These are phyloP conservation scores for Amyloporia xantha DNA, from an alignment of 768 basidiomycete species.

Conservation along the genomic window DNA sequence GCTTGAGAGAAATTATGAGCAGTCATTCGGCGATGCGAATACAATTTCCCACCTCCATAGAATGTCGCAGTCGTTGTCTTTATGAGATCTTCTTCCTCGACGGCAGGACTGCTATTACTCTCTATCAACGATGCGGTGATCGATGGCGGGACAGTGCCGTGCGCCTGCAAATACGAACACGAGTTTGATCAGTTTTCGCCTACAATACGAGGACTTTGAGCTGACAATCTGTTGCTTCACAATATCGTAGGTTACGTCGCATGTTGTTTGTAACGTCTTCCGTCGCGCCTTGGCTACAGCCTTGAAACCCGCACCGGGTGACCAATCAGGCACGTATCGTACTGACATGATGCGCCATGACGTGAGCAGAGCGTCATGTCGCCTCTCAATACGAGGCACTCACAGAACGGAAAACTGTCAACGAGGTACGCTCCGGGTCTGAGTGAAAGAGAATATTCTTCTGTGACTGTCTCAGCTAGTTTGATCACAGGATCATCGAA, in stretches of 20 bases:
- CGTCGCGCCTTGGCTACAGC: slow-evolving; percentile 4
- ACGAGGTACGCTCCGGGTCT: slow-evolving; percentile 8
- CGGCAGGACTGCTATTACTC: background rate
- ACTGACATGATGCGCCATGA: slow-evolving; percentile 6
- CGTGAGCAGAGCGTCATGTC: background rate
- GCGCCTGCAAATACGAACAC: background rate
- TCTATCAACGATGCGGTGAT: background rate
- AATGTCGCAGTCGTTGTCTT: background rate
- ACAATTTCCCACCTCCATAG: background rate
- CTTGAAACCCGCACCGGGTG: slow-evolving; percentile 17
- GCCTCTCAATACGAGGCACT: background rate
- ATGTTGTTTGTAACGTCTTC: background rate
- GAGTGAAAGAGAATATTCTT: background rate
- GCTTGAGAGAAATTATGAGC: background rate
- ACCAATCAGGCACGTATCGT: slow-evolving; percentile 15
- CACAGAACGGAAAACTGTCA: slow-evolving; percentile 13
- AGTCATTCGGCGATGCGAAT: background rate
- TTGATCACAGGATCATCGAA: slow-evolving; percentile 9
- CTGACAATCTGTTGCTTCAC: background rate
- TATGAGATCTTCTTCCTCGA: background rate
- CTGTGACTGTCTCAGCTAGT: slow-evolving; percentile 4
- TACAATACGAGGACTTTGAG: background rate
- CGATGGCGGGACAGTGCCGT: background rate
- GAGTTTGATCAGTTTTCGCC: background rate
- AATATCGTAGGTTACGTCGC: background rate